phyloP scores from a whole-genome alignment of 2,329 filamentous ascomycete genomes.

The Stemphylium lycopersici region DNA sequence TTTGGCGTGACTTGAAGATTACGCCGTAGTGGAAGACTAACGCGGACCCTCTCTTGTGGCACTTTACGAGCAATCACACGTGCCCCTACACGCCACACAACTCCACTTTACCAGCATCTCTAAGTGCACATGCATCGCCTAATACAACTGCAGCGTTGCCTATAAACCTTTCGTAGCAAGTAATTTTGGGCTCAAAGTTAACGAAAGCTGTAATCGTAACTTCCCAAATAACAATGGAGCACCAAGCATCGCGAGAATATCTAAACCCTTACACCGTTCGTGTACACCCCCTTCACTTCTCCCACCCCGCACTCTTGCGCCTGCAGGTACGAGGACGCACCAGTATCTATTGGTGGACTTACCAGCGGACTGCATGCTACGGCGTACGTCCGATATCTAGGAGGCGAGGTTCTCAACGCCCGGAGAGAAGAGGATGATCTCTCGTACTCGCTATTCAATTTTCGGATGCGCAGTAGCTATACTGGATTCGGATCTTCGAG shows the following conservation, averaged over 20 bases:
- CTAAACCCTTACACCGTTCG: slow-evolving; percentile 6
- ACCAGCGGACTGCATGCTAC: slow-evolving; percentile 23
- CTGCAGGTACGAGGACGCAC: slow-evolving; percentile 23
- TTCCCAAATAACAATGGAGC: neutral
- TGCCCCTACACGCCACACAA: neutral
- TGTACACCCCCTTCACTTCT: slow-evolving; percentile 21
- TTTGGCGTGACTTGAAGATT: too few relatives aligned
- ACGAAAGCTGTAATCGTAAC: neutral
- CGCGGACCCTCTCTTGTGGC: neutral
- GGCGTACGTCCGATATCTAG: slow-evolving; percentile 2
- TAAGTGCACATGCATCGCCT: neutral
- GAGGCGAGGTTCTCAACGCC: neutral
- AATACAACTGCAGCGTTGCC: neutral
- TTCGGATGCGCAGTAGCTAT: slow-evolving; percentile 29
- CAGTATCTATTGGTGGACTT: slow-evolving; percentile 25
- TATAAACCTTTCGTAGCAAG: neutral
- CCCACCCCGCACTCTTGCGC: slow-evolving; percentile 14
- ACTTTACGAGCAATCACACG: neutral
- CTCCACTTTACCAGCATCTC: neutral
- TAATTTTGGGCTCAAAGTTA: neutral
- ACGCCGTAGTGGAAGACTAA: neutral
- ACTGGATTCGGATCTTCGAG: slow-evolving; percentile 26
- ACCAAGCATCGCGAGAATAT: neutral
- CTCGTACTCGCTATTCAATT: slow-evolving; percentile 23
- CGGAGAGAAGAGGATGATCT: neutral